Conservation (phyloP, 2,329 filamentous ascomycete species). For the Dactylellina sp. region DNA sequence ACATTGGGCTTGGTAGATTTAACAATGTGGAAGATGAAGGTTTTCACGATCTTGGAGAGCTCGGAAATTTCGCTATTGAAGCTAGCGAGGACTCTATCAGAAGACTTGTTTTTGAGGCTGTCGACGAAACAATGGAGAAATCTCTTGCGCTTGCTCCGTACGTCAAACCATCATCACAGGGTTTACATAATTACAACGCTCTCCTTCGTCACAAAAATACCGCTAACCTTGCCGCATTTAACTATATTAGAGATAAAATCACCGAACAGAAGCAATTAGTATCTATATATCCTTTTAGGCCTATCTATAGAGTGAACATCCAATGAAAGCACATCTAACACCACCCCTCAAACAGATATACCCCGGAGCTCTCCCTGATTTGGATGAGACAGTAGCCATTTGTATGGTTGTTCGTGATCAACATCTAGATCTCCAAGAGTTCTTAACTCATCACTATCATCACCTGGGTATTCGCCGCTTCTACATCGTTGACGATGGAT, state of each 20-base stretch:
- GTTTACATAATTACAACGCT: too few relatives aligned
- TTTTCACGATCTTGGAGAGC: not conserved
- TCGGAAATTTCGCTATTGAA: not conserved
- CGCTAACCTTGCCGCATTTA: too few relatives aligned
- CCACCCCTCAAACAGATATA: not conserved
- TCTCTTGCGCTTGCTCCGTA: not conserved
- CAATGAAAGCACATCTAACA: too few relatives aligned
- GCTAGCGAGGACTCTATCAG: not conserved
- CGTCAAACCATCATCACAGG: not conserved
- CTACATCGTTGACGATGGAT: constrained; percentile 61
- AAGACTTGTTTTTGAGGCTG: constrained; percentile 4
- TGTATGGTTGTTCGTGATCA: constrained; percentile 60
- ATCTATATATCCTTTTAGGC: not conserved
- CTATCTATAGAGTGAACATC: too few relatives aligned
- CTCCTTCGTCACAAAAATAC: too few relatives aligned
- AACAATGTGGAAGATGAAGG: not conserved
- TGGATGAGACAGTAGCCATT: constrained; percentile 59
- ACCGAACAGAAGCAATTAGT: not conserved
- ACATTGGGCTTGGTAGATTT: too few relatives aligned
- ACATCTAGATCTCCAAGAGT: constrained; percentile 59
- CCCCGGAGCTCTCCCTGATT: not conserved
- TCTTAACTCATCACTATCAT: constrained; percentile 60
- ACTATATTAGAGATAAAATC: not conserved
- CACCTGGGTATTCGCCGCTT: constrained; percentile 60
- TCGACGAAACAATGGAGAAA: constrained; percentile 7